phyloP scores from a whole-genome alignment of 1,284 basidiomycete genomes.

The Pyrrhoderma noxium region DNA sequence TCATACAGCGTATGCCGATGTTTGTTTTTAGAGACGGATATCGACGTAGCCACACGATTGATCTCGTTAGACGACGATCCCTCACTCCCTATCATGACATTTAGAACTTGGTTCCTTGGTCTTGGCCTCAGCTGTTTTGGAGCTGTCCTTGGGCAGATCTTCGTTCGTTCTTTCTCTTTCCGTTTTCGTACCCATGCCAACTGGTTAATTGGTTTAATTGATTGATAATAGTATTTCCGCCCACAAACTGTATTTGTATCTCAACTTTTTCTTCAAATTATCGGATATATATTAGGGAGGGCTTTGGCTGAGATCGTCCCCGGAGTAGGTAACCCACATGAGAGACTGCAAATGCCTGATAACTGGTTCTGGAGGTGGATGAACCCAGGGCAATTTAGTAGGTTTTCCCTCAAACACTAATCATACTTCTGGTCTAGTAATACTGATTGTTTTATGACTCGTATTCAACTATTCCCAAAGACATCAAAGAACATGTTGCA shows the following conservation, averaged over 20 bases:
- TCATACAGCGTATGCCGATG: not conserved
- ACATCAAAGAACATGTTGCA: constrained; percentile 54
- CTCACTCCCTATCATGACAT: constrained; percentile 40
- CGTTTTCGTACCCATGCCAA: not conserved
- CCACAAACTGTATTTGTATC: constrained; percentile 55
- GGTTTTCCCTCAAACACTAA: not conserved
- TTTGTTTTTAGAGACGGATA: constrained; percentile 31
- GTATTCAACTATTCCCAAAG: constrained; percentile 23
- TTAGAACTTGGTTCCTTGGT: constrained; percentile 43
- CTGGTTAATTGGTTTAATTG: not conserved
- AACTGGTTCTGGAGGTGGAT: constrained; percentile 45
- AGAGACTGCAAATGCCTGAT: constrained; percentile 30
- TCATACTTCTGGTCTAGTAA: too few species aligned
- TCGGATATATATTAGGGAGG: constrained; percentile 38
- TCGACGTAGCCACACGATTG: constrained; percentile 41
- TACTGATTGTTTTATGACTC: too few species aligned
- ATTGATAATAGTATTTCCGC: constrained; percentile 20
- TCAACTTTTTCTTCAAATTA: constrained; percentile 49
- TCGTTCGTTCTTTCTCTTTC: constrained; percentile 30
- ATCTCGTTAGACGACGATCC: constrained; percentile 55
- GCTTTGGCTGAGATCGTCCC: constrained; percentile 39
- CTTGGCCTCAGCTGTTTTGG: constrained; percentile 46
- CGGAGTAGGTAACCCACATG: constrained; percentile 31
- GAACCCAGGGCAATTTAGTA: constrained; percentile 51
- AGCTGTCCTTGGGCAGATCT: constrained; percentile 50